Conservation (phyloP, 2,329 filamentous ascomycete species). For the Penicillium sp. region DNA sequence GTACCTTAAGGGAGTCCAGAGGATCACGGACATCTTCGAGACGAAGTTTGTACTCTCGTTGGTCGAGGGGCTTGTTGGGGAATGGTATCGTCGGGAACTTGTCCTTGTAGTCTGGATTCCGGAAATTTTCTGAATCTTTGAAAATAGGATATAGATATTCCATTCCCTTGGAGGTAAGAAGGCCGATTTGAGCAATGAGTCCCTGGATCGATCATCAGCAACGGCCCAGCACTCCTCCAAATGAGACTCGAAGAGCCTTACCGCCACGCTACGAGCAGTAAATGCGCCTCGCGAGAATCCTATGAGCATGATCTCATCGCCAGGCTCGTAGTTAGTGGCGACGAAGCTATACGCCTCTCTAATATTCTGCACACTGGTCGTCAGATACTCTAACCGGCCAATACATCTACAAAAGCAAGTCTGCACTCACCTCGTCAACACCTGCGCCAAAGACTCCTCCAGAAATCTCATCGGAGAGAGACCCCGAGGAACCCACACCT, state of each 20-base stretch:
- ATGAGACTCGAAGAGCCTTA: conserved; percentile 1
- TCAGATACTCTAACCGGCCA: not conserved
- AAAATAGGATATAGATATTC: conserved; percentile 22
- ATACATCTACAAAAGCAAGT: not conserved
- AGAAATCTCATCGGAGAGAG: conserved; percentile 13
- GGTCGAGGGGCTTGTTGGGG: conserved; percentile 14
- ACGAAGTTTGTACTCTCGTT: conserved; percentile 15
- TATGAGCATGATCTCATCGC: conserved; percentile 41
- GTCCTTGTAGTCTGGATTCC: conserved; percentile 19
- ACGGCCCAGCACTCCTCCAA: not conserved
- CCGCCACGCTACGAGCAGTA: conserved; percentile 38
- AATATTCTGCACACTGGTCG: conserved; percentile 11
- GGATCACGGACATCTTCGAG: conserved; percentile 15
- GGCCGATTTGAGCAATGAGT: conserved; percentile 35
- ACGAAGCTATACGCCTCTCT: conserved; percentile 30
- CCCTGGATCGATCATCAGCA: conserved; percentile 15
- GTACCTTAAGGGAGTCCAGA: too few relatives aligned
- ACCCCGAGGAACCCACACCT: conserved; percentile 17
- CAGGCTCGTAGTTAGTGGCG: conserved; percentile 36
- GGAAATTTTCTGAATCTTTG: conserved; percentile 17
- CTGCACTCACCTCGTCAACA: conserved; percentile 17
- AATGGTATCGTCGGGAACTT: conserved; percentile 21
- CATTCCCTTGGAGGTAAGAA: conserved; percentile 23
- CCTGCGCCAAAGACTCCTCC: conserved; percentile 21
- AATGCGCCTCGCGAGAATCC: conserved; percentile 43